Base-by-base conservation (phyloP, 1,284 basidiomycete species). In the Schizophyllum commune region DNA sequence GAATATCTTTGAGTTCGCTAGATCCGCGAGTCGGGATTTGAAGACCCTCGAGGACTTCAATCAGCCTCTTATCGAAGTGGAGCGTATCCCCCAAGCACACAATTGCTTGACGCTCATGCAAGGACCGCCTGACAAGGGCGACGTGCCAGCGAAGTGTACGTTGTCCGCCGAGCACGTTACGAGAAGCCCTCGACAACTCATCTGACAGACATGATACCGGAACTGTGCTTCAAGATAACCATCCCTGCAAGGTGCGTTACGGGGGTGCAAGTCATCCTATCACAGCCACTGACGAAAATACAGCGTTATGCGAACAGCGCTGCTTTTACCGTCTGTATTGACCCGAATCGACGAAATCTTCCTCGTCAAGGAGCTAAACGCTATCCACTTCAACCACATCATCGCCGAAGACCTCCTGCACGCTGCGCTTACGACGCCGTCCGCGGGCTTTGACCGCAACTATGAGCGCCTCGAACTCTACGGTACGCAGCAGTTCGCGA, bases 391-490 rank as follows among this genome's bases (percentile, higher is more conserved):
- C 69, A 73, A 82, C 65, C 76, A 85, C 69, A 72, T 76, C 20
- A 80, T 93, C 55, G 71, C 76, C 15, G 86, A 89, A 65, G 71
- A 79, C 20, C 75, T 83, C 21, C 75, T 94, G 57, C 79, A 85
- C 58, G 75, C 79, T 52, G 89, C 92, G 8, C 74, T 92, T 47
- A 84, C 84, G 62, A 75, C 89, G 0, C 86, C 87, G 19, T 83
- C 88, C 13, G 83, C 84, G 39, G 80, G 80, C 47, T 77, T 81
- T 51, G 89, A 88, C 64, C 78, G 79, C 63, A 81, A 93, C 73
- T 94, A 93, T 70, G 89, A 94, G 72, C 83, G 91, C 47, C 74
- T 92, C 47, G 91, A 94, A 70, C 77, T 92, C 58, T 79, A 93
- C 32, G 91, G 91, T 90, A 69, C 64, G 71, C 61, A 33, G 55